Evolutionary conservation across 2,329 filamentous ascomycete genomes (phyloP).

Genomic region (Annulohypoxylon truncatum): DNA sequence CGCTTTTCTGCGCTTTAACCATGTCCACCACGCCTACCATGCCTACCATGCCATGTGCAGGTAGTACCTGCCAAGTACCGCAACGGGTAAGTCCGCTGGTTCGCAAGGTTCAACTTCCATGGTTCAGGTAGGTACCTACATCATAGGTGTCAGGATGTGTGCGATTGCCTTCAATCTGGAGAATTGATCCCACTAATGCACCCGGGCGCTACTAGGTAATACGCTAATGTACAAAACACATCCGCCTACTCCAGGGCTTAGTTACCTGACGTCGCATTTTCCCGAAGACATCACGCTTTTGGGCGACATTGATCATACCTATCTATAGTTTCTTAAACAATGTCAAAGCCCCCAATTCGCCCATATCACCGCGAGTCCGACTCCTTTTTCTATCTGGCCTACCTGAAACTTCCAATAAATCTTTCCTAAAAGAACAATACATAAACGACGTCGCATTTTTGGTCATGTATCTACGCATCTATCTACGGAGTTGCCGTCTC

Average conservation of each 20-base stretch:
- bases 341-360: slow-evolving; percentile 4
- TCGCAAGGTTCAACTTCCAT: not conserved
- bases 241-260: not conserved
- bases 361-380: not conserved
- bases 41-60: slow-evolving; percentile 8
- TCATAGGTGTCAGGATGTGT: not conserved
- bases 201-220: not conserved
- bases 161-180: not conserved
- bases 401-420: slow-evolving; percentile 14
- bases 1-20: not conserved
- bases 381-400: slow-evolving; percentile 6
- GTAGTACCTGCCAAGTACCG: slow-evolving; percentile 31
- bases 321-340: slow-evolving; percentile 2
- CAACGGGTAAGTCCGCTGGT: slow-evolving; percentile 13
- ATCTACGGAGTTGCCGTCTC: slow-evolving; percentile 21
- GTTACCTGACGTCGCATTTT: slow-evolving; percentile 3
- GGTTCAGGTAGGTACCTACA: slow-evolving; percentile 6
- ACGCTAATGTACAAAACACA: not conserved
- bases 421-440: slow-evolving; percentile 22
- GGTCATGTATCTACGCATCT: slow-evolving; percentile 12
- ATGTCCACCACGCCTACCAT: not conserved
- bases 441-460: slow-evolving; percentile 30
- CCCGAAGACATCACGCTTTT: not conserved
- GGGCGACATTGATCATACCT: slow-evolving; percentile 5
- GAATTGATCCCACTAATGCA: not conserved